Evolutionary conservation across 345 rosid species (phyloP).

Genomic region (Citrus medica): DNA sequence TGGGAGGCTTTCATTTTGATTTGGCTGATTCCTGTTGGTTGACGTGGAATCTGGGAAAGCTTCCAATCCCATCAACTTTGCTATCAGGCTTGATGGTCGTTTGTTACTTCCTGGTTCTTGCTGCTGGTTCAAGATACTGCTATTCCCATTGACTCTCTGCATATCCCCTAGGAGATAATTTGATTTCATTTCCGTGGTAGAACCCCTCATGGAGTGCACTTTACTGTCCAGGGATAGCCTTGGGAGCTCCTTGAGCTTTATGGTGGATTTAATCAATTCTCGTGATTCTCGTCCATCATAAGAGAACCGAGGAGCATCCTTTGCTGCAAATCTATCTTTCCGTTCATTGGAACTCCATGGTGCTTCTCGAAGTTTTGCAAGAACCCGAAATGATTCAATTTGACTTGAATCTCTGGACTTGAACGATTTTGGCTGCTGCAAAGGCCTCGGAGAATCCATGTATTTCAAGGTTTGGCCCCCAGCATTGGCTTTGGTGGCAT

Average conservation of each 20-base stretch:
- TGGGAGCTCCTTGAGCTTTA: slow-evolving; percentile 75
- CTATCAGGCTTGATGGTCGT: slow-evolving; percentile 67
- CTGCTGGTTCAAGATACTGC: slow-evolving; percentile 21
- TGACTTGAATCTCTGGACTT: slow-evolving; percentile 38
- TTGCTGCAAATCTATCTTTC: slow-evolving; percentile 35
- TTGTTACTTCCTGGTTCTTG: slow-evolving; percentile 55
- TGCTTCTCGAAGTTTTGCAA: slow-evolving; percentile 31
- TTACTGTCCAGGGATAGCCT: slow-evolving; percentile 90
- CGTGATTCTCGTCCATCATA: slow-evolving; percentile 74
- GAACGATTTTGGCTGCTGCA: slow-evolving; percentile 40
- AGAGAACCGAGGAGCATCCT: slow-evolving; percentile 77
- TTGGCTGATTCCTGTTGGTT: slow-evolving; percentile 15
- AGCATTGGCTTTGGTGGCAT: slow-evolving; percentile 28
- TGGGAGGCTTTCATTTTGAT: slow-evolving; percentile 13
- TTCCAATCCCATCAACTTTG: slow-evolving; percentile 91
- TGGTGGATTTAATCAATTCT: slow-evolving; percentile 42
- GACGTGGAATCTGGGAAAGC: slow-evolving; percentile 39
- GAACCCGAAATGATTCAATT: slow-evolving; percentile 44
- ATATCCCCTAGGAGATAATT: slow-evolving; percentile 28
- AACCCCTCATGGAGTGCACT: slow-evolving; percentile 42
- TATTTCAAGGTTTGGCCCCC: slow-evolving; percentile 48
- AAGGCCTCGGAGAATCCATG: slow-evolving; percentile 67
- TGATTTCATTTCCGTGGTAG: slow-evolving; percentile 35
- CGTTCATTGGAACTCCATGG: slow-evolving; percentile 30
- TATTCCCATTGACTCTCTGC: slow-evolving; percentile 15